phyloP scores from a whole-genome alignment of 805 yeast genomes.

The Lipomyces orientalis region DNA sequence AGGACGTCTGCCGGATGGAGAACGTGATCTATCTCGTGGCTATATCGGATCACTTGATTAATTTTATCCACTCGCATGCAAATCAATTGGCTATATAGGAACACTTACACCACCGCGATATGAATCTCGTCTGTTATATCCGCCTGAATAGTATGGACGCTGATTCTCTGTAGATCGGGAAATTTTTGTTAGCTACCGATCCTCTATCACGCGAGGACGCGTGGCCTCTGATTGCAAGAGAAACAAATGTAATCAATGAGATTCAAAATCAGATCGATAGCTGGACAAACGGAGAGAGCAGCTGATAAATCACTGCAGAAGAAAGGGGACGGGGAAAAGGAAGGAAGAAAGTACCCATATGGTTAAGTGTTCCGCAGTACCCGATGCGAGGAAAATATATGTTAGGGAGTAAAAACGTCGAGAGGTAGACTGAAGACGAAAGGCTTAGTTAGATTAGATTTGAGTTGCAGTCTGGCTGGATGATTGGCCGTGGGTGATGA shows the following conservation, averaged over 20 bases:
- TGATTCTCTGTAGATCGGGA: conserved; percentile 15
- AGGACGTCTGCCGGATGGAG: conserved; percentile 15
- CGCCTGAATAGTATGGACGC: conserved; percentile 27
- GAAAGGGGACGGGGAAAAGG: neutral
- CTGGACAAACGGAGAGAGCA: neutral
- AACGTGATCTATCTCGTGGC: conserved; percentile 28
- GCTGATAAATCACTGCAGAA: neutral
- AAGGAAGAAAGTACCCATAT: neutral
- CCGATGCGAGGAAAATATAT: neutral
- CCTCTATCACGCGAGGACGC: neutral
- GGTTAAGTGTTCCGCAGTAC: neutral
- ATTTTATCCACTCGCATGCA: neutral
- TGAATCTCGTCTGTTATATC: conserved; percentile 20
- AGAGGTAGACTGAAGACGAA: neutral
- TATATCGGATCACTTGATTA: neutral
- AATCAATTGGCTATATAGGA: neutral
- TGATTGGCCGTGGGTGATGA: neutral
- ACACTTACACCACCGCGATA: conserved; percentile 8
- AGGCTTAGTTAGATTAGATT: neutral
- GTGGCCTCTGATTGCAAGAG: neutral
- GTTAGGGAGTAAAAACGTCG: neutral
- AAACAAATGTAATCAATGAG: neutral
- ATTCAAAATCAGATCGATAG: neutral
- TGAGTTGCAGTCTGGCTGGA: neutral
- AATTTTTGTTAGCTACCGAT: conserved; percentile 3